Conservation (phyloP, 140 eudicot genomes). For the Senecio squalidus region DNA sequence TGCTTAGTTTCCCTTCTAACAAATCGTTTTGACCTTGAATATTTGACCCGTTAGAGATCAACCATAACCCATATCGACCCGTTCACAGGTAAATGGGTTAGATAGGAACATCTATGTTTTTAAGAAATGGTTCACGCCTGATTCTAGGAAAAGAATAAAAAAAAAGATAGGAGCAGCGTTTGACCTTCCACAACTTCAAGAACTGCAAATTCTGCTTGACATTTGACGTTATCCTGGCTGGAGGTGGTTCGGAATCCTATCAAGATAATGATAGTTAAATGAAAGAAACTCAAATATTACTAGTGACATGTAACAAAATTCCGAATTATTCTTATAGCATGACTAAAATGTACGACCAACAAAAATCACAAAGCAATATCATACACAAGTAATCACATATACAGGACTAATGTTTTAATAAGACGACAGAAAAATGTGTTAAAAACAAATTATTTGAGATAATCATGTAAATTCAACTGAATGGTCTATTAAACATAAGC, state of each 20-base stretch:
- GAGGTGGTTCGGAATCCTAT: slow-evolving; percentile 59
- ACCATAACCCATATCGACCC: not conserved
- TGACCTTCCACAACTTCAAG: slow-evolving; percentile 68
- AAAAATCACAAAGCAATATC: not conserved
- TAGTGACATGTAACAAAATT: not conserved
- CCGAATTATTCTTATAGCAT: too few relatives aligned
- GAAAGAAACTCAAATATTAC: not conserved
- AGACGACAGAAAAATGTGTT: too few relatives aligned
- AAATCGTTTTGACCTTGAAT: not conserved
- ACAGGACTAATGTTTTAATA: not conserved
- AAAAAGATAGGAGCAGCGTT: not conserved
- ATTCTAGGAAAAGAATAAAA: too few relatives aligned
- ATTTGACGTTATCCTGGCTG: slow-evolving; percentile 82
- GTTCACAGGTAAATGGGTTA: not conserved
- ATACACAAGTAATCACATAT: too few relatives aligned
- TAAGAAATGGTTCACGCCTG: not conserved
- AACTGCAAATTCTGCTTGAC: slow-evolving; percentile 83
- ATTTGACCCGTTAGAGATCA: not conserved
- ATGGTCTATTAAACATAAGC: too few relatives aligned
- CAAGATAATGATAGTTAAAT: not conserved
- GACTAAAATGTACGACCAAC: not conserved
- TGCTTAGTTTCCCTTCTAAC: not conserved
- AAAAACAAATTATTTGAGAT: too few relatives aligned
- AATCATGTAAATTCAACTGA: too few relatives aligned
- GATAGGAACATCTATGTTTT: not conserved